Conservation (phyloP, 2,329 filamentous ascomycete species). For the Coniochaeta sp. region DNA sequence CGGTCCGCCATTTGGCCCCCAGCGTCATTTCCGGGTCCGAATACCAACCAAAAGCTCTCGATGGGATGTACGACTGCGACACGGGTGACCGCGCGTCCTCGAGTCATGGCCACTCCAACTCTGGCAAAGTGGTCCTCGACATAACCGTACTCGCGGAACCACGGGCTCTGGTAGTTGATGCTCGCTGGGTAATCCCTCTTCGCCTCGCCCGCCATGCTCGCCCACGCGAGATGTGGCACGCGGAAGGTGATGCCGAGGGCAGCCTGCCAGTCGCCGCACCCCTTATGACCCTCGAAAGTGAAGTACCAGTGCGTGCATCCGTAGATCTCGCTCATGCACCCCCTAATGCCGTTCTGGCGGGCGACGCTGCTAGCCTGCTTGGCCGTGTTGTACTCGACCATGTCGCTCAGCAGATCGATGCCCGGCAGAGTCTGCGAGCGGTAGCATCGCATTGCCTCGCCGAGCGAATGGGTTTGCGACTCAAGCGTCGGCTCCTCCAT, state of each 20-base stretch:
- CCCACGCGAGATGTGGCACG: conserved; percentile 22
- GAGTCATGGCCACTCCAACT: conserved; percentile 20
- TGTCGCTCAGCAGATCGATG: conserved; percentile 21
- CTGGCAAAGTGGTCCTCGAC: conserved; percentile 24
- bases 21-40: conserved; percentile 17
- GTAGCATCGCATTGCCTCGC: conserved; percentile 25
- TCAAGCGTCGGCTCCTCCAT: conserved; percentile 23
- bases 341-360: conserved; percentile 19
- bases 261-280: conserved; percentile 24
- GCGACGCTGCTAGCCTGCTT: conserved; percentile 22
- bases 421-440: conserved; percentile 21
- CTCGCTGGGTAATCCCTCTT: conserved; percentile 23
- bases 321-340: conserved; percentile 21
- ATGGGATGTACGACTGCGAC: conserved; percentile 24
- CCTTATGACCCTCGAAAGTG: conserved; percentile 24
- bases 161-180: conserved; percentile 23
- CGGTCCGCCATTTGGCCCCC: conserved; percentile 8
- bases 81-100: conserved; percentile 19
- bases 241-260: conserved; percentile 23
- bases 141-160: conserved; percentile 22
- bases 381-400: conserved; percentile 23
- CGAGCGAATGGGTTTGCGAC: conserved; percentile 21
- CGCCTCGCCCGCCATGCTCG: conserved; percentile 23
- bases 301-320: conserved; percentile 23
- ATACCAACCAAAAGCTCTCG: conserved; percentile 24